Evolutionary conservation across 108 stramenopile genomes (phyloP).

Genomic region (Cyclotella baltica): DNA sequence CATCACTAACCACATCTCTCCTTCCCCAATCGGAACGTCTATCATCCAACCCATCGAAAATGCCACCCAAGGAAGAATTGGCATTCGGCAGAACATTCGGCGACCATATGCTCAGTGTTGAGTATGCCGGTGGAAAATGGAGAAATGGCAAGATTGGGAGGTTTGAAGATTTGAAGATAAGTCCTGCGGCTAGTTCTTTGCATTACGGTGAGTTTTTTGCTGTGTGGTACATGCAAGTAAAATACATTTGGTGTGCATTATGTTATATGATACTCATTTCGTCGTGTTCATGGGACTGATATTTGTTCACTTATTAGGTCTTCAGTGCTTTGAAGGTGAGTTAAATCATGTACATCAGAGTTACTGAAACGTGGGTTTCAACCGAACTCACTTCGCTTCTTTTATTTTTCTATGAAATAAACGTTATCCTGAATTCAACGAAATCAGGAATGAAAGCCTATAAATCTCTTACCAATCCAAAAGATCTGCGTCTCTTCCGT

Average conservation of each 20-base stretch:
- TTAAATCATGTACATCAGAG: not conserved
- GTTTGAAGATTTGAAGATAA: conserved; percentile 78
- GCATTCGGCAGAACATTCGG: conserved; percentile 84
- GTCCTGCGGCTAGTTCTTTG: conserved; percentile 88
- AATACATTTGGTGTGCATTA: conserved; percentile 1
- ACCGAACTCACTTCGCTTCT: not conserved
- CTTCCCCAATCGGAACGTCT: not conserved
- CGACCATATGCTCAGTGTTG: conserved; percentile 93
- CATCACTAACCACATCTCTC: conserved; percentile 30
- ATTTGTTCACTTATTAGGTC: conserved; percentile 31
- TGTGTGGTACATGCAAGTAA: not conserved
- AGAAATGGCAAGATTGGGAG: conserved; percentile 79
- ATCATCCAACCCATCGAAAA: conserved; percentile 1
- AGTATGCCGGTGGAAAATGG: conserved; percentile 88
- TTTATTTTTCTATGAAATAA: too few species aligned
- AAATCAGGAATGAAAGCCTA: conserved; percentile 84
- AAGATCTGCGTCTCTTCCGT: conserved; percentile 84
- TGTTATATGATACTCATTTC: not conserved
- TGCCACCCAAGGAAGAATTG: conserved; percentile 69
- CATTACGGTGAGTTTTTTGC: conserved; percentile 83
- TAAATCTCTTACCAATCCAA: conserved; percentile 53
- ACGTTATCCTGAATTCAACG: too few species aligned
- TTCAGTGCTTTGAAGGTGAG: conserved; percentile 94
- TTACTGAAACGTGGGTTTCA: not conserved
- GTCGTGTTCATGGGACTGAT: not conserved